phyloP scores from a whole-genome alignment of 257 asterid species.

The Primulina tabacum region DNA sequence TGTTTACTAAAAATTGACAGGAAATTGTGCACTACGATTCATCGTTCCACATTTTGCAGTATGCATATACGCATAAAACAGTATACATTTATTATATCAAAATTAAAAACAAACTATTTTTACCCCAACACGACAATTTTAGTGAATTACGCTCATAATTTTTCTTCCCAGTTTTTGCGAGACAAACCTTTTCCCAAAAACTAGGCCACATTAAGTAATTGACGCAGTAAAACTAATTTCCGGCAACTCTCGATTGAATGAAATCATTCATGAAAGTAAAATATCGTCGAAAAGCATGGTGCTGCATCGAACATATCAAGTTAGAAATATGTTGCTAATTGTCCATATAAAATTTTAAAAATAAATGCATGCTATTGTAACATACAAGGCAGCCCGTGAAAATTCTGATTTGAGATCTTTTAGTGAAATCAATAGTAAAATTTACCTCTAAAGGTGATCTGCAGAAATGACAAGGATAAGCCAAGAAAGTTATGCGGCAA shows the following conservation, averaged over 20 bases:
- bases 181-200: too few relatives aligned
- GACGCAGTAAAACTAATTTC: background rate
- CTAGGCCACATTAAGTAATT: background rate
- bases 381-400: slow-evolving; percentile 20
- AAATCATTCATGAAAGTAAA: slow-evolving; percentile 20
- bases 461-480: slow-evolving; percentile 18
- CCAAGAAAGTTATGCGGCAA: slow-evolving; percentile 52
- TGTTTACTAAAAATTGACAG: too few relatives aligned
- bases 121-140: too few relatives aligned
- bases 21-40: too few relatives aligned
- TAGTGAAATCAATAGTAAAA: slow-evolving; percentile 1
- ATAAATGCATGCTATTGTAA: slow-evolving; percentile 18
- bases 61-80: too few relatives aligned
- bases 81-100: too few relatives aligned
- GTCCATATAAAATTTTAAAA: background rate
- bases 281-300: slow-evolving; percentile 19
- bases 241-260: slow-evolving; percentile 9
- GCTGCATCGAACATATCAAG: slow-evolving; percentile 12
- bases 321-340: slow-evolving; percentile 21
- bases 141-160: too few relatives aligned
- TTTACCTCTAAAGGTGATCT: slow-evolving; percentile 25
- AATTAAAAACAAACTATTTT: too few relatives aligned
- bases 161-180: too few relatives aligned
- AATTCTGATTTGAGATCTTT: slow-evolving; percentile 18
- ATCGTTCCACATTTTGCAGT: too few relatives aligned